These are phyloP conservation scores for Mycena amicta DNA, from an alignment of 768 basidiomycete species.

Conservation along the genomic window DNA sequence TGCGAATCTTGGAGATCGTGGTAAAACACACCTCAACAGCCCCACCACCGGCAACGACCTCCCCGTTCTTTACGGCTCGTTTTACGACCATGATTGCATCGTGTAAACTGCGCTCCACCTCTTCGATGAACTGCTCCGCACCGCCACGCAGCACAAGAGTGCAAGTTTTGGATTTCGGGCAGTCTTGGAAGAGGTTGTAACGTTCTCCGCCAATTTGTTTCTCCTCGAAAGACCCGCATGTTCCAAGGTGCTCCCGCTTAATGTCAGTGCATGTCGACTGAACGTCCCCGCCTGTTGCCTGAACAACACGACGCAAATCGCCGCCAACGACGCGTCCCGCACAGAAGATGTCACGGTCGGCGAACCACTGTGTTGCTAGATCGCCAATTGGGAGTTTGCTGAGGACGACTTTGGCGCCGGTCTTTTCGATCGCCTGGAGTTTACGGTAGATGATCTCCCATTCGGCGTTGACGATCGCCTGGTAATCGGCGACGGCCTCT, in stretches of 20 bases:
- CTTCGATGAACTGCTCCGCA: conserved; percentile 98
- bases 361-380: conserved; percentile 98
- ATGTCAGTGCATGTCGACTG: conserved; percentile 98
- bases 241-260: conserved; percentile 83
- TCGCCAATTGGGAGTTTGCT: conserved; percentile 99
- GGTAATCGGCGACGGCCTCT: conserved; percentile 95
- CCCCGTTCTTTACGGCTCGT: conserved; percentile 91
- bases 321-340: conserved; percentile 91
- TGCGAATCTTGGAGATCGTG: background rate
- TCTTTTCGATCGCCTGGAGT: conserved; percentile 91
- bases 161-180: conserved; percentile 93
- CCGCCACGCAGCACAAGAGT: conserved; percentile 93
- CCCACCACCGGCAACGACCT: conserved; percentile 96
- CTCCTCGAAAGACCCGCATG: conserved; percentile 93
- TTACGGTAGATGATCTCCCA: conserved; percentile 99
- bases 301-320: conserved; percentile 91
- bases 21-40: conserved; percentile 78
- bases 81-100: conserved; percentile 99
- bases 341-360: conserved; percentile 98
- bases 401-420: conserved; percentile 95
- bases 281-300: conserved; percentile 92
- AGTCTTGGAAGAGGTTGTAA: conserved; percentile 93
- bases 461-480: conserved; percentile 98
- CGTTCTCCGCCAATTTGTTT: conserved; percentile 95
- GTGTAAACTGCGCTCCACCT: conserved; percentile 95